Percentiles rank a stretch among this genome's conserved stretches.
phyloP scores from a whole-genome alignment of 108 stramenopile genomes.

The Cyclotella sp. region DNA sequence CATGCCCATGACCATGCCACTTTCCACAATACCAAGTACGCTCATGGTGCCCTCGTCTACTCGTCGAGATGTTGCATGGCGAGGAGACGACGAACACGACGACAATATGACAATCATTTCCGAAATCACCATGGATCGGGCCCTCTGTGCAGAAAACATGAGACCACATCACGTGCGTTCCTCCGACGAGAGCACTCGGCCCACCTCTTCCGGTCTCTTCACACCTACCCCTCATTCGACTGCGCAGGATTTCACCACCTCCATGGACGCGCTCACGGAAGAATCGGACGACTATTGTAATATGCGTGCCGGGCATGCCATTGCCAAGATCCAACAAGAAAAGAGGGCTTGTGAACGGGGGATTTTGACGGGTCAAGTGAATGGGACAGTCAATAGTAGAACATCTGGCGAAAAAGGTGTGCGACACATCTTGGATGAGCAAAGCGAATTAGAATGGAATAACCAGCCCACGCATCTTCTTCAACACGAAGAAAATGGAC shows the following conservation, averaged over 20 bases:
- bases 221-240: constrained; percentile 2
- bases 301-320: not conserved
- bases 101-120: constrained; percentile 30
- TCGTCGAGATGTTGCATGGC: constrained; percentile 9
- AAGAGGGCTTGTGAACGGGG: not conserved
- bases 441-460: no score
- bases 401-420: no score
- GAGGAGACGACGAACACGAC: constrained; percentile 9
- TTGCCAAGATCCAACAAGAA: not conserved
- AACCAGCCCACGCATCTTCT: no score
- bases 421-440: no score
- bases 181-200: not conserved
- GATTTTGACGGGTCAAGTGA: no score
- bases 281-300: not conserved
- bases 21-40: not conserved
- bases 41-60: not conserved
- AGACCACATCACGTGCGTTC: not conserved
- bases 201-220: not conserved
- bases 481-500: no score
- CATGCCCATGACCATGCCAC: not conserved
- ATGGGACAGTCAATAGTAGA: no score
- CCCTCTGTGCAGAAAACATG: not conserved
- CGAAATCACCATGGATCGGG: constrained; percentile 34
- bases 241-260: not conserved
- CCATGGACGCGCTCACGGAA: constrained; percentile 7